Evolutionary conservation across 1,139 yeast genomes (phyloP), one percentile per base, ranked within the genome.

Genomic region (Saccharomyces hybrid): DNA sequence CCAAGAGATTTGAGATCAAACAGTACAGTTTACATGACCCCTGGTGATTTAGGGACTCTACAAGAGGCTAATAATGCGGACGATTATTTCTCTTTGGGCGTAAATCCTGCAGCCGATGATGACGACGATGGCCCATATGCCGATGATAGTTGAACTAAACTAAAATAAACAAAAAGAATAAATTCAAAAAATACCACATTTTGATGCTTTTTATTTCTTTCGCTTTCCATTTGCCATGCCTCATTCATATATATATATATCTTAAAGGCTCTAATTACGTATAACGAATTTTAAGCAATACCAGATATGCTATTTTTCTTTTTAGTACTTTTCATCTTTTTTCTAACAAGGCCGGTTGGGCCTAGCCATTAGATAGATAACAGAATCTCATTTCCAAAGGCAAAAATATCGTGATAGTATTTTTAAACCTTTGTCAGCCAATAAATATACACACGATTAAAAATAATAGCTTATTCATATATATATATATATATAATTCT

Each of bases 11-110:
- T 41, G 52, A 64, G 50, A 58, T 52, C 58, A 2, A 51, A 61
- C 16, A 63, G 67, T 41, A 76, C 78, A 46, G 84, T 88, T 14
- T 72, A 82, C 61, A 89, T 88, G 95, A 91, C 98, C 1, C 98
- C 98, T 0, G 98, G 98, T 48, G 98, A 91, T 70, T 79, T 91
- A 62, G 98, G 97, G 9, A 84, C 96, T 6, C 76, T 91, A 64
- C 97, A 88, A 71, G 98, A 91, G 70, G 88, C 88, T 44, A 78
- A 88, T 53, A 82, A 84, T 60, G 84, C 88, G 48, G 93, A 85
- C 53, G 96, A 88, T 68, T 91, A 88, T 68, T 91, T 93, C 80
- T 82, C 78, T 62, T 77, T 90, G 60, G 86, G 88, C 21, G 78
- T 73, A 46, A 81, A 76, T 51, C 81, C 76, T 42, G 81, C 76